Percentiles rank a stretch among this genome's conserved stretches.
Evolutionary conservation across 345 rosid species (phyloP).

Genomic region (Gossypium bickii): DNA sequence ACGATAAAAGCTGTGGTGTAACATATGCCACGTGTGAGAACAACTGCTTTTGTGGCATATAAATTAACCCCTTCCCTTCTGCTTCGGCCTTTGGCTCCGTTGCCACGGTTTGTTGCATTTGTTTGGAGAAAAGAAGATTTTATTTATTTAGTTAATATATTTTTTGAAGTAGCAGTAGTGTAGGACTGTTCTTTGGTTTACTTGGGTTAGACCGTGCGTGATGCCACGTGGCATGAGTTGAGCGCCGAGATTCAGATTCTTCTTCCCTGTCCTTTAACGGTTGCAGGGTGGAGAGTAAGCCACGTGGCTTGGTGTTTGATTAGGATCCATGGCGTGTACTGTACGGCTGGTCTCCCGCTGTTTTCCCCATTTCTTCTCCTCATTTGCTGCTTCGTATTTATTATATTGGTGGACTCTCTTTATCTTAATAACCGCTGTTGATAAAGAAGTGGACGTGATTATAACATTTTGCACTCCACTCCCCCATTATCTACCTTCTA

Average conservation of each 20-base stretch:
- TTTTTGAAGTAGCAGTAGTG: too few relatives aligned
- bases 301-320: conserved; percentile 24
- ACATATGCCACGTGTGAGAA: conserved; percentile 36
- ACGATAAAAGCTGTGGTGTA: conserved; percentile 24
- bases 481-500: background rate
- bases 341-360: background rate
- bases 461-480: background rate
- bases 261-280: conserved; percentile 22
- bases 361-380: conserved; percentile 2
- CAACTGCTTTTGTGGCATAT: conserved; percentile 13
- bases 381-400: background rate
- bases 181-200: background rate
- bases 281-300: background rate
- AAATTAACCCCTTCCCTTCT: background rate
- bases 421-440: background rate
- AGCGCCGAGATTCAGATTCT: conserved; percentile 22
- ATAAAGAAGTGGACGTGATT: background rate
- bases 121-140: background rate
- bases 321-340: conserved; percentile 16
- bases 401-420: background rate
- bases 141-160: background rate
- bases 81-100: background rate
- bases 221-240: conserved; percentile 17
- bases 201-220: conserved; percentile 8
- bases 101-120: conserved; percentile 14